Percentiles rank a stretch among this genome's conserved stretches.
Evolutionary conservation across 2,329 filamentous ascomycete species (phyloP).

Genomic region (Aspergillus unguis): DNA sequence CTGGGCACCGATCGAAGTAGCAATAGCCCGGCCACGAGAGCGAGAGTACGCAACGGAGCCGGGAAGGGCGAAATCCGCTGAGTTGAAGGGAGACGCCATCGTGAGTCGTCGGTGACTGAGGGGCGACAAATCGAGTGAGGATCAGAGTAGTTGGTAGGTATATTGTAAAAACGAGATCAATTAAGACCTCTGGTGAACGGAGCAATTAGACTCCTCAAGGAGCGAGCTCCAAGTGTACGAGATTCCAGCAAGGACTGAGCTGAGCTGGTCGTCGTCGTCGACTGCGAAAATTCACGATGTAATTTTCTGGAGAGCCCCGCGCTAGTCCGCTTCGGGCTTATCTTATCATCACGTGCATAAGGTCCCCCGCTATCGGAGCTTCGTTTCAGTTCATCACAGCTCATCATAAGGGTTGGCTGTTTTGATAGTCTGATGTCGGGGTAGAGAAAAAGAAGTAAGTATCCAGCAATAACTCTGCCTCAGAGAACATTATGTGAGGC

Average conservation of each 20-base stretch:
- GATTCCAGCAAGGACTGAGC: slow-evolving; percentile 17
- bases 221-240: slow-evolving; percentile 18
- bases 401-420: too few species aligned
- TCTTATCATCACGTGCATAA: slow-evolving; percentile 5
- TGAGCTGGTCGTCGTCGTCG: slow-evolving; percentile 20
- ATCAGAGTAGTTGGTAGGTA: background rate
- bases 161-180: slow-evolving; percentile 7
- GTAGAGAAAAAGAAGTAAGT: too few species aligned
- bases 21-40: slow-evolving; percentile 44
- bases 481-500: too few species aligned
- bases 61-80: slow-evolving; percentile 35
- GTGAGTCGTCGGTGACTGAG: slow-evolving; percentile 16
- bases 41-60: slow-evolving; percentile 46
- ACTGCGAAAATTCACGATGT: slow-evolving; percentile 19
- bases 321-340: slow-evolving; percentile 28
- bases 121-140: slow-evolving; percentile 2
- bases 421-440: too few species aligned
- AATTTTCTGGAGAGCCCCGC: slow-evolving; percentile 22
- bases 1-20: slow-evolving; percentile 40
- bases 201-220: slow-evolving; percentile 19
- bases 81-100: slow-evolving; percentile 32
- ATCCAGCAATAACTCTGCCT: too few species aligned
- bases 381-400: too few species aligned
- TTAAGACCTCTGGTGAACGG: slow-evolving; percentile 15
- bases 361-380: too few species aligned